Conservation (phyloP, 1,139 yeast species). For the Pichia sp. region DNA sequence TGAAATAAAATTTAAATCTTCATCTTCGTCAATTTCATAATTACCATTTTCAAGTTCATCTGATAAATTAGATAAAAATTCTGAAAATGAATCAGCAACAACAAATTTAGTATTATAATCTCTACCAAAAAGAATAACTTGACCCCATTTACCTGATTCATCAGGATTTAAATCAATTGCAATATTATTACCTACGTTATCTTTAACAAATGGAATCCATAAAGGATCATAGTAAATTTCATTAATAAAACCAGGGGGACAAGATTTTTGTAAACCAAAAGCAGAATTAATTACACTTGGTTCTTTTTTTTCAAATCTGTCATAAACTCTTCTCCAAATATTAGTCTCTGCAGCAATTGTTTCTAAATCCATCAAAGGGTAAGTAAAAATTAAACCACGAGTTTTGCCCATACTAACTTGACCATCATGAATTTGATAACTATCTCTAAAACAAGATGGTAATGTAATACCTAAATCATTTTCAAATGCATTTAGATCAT, state of each 20-base stretch:
- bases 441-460: conserved; percentile 72
- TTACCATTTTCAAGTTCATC: conserved; percentile 51
- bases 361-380: conserved; percentile 66
- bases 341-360: conserved; percentile 62
- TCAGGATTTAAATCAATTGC: conserved; percentile 62
- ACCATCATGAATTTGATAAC: conserved; percentile 73
- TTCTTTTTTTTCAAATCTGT: conserved; percentile 15
- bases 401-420: conserved; percentile 65
- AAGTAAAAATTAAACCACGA: conserved; percentile 63
- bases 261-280: conserved; percentile 46
- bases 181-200: conserved; percentile 53
- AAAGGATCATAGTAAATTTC: conserved; percentile 50
- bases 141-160: conserved; percentile 55
- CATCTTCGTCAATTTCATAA: conserved; percentile 45
- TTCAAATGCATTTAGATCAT: conserved; percentile 74
- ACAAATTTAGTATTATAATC: conserved; percentile 60
- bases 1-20: conserved; percentile 44
- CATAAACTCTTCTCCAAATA: conserved; percentile 58
- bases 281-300: conserved; percentile 11
- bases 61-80: conserved; percentile 44
- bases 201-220: conserved; percentile 58
- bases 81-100: conserved; percentile 50
- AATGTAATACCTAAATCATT: conserved; percentile 59
- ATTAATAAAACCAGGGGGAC: conserved; percentile 53
- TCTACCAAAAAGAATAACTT: conserved; percentile 56